Base-by-base conservation (phyloP, 345 rosid genomes). In the Salix exigua region DNA sequence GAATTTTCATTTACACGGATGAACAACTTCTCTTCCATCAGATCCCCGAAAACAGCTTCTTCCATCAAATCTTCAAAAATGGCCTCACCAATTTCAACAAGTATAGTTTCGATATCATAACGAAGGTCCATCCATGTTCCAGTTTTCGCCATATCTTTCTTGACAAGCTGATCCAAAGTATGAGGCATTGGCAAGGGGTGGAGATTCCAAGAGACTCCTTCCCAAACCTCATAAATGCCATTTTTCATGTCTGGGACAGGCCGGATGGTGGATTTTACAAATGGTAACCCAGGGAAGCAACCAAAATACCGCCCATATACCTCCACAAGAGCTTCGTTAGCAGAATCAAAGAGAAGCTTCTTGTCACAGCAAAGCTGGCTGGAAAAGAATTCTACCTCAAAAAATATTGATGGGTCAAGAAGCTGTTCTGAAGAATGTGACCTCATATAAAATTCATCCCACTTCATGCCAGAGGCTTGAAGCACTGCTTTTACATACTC, bases 321-420 rank as follows among this genome's bases (percentile, higher is more conserved):
- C 83, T 91, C 94, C 83, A 81, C 60, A 60, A 96, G 91, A 84
- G 85, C 92, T 80, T 96, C 99, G 11, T 91, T 90, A 71, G 90
- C 87, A 74, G 91, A 89, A 81, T 93, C 92, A 33, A 89, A 91
- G 66, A 93, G 87, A 64, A 92, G 90, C 70, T 85, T 81, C 73
- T 84, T 79, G 40, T 85, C 87, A n/a, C 8, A 61, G 77, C 92
- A 88, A 75, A 88, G 82, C 53, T 81, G 81, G 86, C 81, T 87
- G 18, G 90, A 77, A 46, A 75, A 87, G 88, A 89, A 89, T 70
- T 88, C 85, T 46, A 86, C 77, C 73, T 88, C 91, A 33, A 84
- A 82, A 70, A 79, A 72, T 76, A 91, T 68, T 50, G 92, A 88
- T 42, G 82, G 88, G 66, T 92, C 88, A 42, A 96, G 91, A 83